Evolutionary conservation across 352 stramenopile species (phyloP).

Genomic region (Globisporangium solare): DNA sequence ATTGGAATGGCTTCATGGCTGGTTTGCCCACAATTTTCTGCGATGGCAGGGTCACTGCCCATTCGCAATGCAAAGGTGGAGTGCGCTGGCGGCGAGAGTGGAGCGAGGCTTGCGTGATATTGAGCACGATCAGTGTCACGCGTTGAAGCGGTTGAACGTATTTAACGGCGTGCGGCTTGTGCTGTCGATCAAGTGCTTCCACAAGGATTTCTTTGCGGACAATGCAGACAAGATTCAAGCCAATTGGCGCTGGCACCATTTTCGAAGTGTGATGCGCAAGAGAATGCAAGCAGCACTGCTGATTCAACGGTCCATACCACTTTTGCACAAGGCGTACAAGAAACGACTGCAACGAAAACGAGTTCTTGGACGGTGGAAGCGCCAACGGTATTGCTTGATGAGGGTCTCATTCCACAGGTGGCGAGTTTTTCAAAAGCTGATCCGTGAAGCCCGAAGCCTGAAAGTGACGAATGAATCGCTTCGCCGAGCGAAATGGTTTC

Average conservation of each 20-base stretch:
- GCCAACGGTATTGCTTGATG: conserved; percentile 1
- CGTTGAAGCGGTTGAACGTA: conserved; percentile 5
- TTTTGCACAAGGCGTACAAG: conserved; percentile 6
- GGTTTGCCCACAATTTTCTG: conserved; percentile 6
- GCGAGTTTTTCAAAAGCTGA: conserved; percentile 9
- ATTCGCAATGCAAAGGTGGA: background rate
- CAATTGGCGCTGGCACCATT: conserved; percentile 14
- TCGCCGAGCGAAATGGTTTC: conserved; percentile 18
- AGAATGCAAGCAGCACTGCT: conserved; percentile 2
- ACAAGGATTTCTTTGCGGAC: background rate
- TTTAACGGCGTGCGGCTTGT: conserved; percentile 2
- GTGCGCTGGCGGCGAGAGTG: background rate
- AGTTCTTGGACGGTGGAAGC: conserved; percentile 16
- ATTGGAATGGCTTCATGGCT: conserved; percentile 11
- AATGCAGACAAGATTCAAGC: conserved; percentile 10
- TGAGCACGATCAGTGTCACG: conserved; percentile 1
- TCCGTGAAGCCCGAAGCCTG: conserved; percentile 6
- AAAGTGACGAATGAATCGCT: conserved; percentile 9
- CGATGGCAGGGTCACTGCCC: background rate
- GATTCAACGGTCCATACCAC: conserved; percentile 8
- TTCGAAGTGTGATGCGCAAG: conserved; percentile 2
- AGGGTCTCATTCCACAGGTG: conserved; percentile 10
- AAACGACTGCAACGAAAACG: conserved; percentile 3
- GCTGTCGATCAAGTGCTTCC: background rate
- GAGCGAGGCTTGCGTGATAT: conserved; percentile 1